Percentiles rank a stretch among this genome's conserved stretches.
phyloP scores from a whole-genome alignment of 352 stramenopile species.

The Phytopythium chamaehyphon region DNA sequence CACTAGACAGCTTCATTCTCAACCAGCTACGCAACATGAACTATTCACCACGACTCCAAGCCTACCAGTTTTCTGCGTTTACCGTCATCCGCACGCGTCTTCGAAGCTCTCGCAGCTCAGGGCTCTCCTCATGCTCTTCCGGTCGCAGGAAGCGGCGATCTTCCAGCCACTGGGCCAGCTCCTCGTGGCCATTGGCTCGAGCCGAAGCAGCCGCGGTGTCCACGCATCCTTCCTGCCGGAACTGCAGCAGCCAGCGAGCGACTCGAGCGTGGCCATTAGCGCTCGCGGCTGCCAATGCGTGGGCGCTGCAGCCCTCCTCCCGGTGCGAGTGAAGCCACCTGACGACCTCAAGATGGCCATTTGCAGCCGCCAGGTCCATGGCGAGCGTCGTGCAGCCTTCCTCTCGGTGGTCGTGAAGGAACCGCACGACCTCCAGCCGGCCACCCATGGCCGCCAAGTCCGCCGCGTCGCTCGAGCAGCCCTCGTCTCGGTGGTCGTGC shows the following conservation, averaged over 20 bases:
- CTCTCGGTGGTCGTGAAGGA: constrained; percentile 22
- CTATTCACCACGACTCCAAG: background rate
- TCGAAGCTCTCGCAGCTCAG: background rate
- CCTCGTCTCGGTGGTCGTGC: constrained; percentile 44
- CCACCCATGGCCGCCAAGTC: constrained; percentile 21
- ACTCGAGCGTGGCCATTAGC: constrained; percentile 28
- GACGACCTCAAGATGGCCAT: constrained; percentile 21
- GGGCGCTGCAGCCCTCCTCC: constrained; percentile 32
- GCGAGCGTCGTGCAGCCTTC: constrained; percentile 22
- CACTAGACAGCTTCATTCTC: background rate
- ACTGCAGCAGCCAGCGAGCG: constrained; percentile 42
- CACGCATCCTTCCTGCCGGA: constrained; percentile 25
- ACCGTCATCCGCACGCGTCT: background rate
- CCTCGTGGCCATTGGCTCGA: constrained; percentile 3
- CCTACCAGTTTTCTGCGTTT: background rate
- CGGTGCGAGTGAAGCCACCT: constrained; percentile 31
- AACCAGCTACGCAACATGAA: background rate
- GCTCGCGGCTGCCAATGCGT: constrained; percentile 36
- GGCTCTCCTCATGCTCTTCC: background rate
- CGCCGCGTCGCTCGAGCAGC: constrained; percentile 35
- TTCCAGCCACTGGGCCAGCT: constrained; percentile 15
- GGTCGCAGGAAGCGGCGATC: constrained; percentile 14
- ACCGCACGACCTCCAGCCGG: constrained; percentile 25
- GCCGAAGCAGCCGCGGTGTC: constrained; percentile 20
- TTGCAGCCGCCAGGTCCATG: constrained; percentile 29